These are phyloP conservation scores for Hordeum pubiflorum DNA, from an alignment of 202 grass and related monocot species.

Conservation along the genomic window DNA sequence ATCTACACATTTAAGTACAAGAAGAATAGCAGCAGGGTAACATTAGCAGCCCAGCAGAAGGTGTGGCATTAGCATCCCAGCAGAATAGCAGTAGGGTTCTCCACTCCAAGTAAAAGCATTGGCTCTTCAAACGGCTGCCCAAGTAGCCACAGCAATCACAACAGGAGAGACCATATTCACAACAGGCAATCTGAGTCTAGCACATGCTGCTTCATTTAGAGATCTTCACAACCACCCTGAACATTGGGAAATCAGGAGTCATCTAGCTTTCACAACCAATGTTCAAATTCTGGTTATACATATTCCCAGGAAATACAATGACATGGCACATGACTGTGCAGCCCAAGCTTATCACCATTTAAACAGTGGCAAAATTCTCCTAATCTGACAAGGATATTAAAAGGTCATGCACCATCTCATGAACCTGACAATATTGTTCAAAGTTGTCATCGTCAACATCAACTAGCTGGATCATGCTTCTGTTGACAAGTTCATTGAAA, in stretches of 20 bases:
- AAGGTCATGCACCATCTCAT: slow-evolving; percentile 15
- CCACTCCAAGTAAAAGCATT: no score
- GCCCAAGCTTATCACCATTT: not conserved
- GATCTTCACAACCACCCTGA: no score
- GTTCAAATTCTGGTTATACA: not conserved
- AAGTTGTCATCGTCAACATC: not conserved
- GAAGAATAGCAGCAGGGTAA: not conserved
- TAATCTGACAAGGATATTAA: slow-evolving; percentile 10
- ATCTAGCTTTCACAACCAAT: not conserved
- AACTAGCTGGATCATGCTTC: not conserved
- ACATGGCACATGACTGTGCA: not conserved
- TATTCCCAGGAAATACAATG: not conserved
- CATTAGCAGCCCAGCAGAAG: no score
- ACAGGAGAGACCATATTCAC: no score
- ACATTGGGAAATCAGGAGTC: not conserved
- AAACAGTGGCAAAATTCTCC: no score
- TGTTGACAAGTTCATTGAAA: not conserved
- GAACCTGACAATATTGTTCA: not conserved
- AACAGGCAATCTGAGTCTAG: no score
- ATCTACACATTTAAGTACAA: not conserved
- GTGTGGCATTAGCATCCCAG: no score
- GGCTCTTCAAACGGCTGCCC: no score
- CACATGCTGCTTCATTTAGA: no score
- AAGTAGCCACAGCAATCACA: no score
- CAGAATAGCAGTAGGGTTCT: no score